Conservation (phyloP, 306 rosid genomes). For the Trichosanthes truncata region DNA sequence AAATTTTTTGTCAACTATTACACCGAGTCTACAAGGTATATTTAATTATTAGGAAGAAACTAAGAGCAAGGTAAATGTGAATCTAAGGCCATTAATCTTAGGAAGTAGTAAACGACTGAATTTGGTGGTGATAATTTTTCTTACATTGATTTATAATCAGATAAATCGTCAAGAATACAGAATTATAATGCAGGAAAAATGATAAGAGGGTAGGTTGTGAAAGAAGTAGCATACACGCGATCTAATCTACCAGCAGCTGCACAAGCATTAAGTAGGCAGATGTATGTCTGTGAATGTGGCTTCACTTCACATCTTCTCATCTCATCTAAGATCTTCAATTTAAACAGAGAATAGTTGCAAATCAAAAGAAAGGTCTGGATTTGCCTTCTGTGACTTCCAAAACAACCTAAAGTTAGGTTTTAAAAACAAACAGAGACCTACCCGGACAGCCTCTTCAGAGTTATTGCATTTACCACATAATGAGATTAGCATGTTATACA, state of each 20-base stretch:
- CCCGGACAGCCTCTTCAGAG: constrained; percentile 79
- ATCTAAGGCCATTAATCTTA: not conserved
- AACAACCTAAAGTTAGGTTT: not conserved
- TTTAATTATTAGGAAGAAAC: not conserved
- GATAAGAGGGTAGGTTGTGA: not conserved
- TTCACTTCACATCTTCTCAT: constrained; percentile 69
- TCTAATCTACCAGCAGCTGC: constrained; percentile 78
- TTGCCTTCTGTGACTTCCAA: not conserved
- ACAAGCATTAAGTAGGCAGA: constrained; percentile 84
- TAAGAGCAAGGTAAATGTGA: not conserved
- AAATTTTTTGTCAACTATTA: not conserved
- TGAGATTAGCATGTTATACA: constrained; percentile 69
- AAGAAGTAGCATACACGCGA: constrained; percentile 56
- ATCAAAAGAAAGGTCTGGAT: not conserved
- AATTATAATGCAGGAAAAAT: not conserved
- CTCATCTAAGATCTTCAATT: constrained; percentile 71
- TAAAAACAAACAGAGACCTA: constrained; percentile 14
- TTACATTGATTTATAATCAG: not conserved
- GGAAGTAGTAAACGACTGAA: not conserved
- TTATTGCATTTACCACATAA: constrained; percentile 77
- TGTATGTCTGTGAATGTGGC: constrained; percentile 70
- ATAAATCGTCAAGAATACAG: not conserved
- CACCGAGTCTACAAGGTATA: not conserved
- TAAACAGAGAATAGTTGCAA: constrained; percentile 8
- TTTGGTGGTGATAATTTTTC: not conserved